Evolutionary conservation across 2,329 filamentous ascomycete species (phyloP).

Genomic region (Arthroderma sp.): DNA sequence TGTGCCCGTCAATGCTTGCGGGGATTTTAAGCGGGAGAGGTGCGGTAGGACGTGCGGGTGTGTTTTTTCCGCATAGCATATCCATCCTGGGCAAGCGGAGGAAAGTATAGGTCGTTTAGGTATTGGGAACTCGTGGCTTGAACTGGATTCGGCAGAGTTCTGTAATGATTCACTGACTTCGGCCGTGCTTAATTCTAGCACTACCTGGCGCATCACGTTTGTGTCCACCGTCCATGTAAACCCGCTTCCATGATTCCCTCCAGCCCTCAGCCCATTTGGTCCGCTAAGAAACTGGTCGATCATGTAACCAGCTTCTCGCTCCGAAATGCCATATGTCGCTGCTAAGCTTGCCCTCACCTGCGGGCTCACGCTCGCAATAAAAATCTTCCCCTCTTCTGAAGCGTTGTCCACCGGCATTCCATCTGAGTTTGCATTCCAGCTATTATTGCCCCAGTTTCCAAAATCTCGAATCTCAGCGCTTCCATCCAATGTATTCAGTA

Average conservation of each 20-base stretch:
- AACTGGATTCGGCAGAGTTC: slow-evolving; percentile 5
- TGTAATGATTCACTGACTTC: slow-evolving; percentile 44
- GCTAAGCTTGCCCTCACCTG: slow-evolving; percentile 83
- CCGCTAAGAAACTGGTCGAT: slow-evolving; percentile 67
- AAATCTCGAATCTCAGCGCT: slow-evolving; percentile 30
- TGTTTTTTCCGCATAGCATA: slow-evolving; percentile 97
- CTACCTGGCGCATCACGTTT: slow-evolving; percentile 67
- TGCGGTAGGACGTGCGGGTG: slow-evolving; percentile 88
- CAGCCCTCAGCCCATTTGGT: slow-evolving; percentile 51
- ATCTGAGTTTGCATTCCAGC: slow-evolving; percentile 32
- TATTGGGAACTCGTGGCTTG: slow-evolving; percentile 12
- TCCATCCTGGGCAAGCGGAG: slow-evolving; percentile 91
- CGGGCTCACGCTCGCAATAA: slow-evolving; percentile 84
- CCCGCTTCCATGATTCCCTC: slow-evolving; percentile 58
- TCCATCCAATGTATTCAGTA: slow-evolving; percentile 66
- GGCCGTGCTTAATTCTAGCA: slow-evolving; percentile 64
- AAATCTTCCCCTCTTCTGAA: slow-evolving; percentile 51
- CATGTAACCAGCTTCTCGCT: slow-evolving; percentile 65
- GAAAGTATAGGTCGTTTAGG: slow-evolving; percentile 47
- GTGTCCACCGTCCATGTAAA: slow-evolving; percentile 91
- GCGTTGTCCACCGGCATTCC: slow-evolving; percentile 42
- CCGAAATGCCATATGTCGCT: slow-evolving; percentile 63
- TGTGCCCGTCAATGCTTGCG: slow-evolving; percentile 82
- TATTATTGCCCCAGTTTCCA: slow-evolving; percentile 3
- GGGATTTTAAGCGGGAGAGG: slow-evolving; percentile 81